phyloP scores from a whole-genome alignment of 2,329 filamentous ascomycete species.

The Aspergillus neoniger region DNA sequence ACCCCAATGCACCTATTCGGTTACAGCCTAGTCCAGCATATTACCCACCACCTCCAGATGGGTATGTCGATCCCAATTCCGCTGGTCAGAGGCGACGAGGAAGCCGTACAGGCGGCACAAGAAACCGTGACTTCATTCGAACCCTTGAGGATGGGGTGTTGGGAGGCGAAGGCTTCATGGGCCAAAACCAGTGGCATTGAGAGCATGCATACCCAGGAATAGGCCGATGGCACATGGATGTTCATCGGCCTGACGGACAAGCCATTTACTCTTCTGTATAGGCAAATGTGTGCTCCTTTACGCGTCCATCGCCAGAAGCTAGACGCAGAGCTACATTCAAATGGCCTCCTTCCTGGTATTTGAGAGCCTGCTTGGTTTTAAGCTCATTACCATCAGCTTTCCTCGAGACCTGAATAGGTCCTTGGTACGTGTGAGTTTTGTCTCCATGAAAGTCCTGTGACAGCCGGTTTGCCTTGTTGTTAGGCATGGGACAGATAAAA shows the following conservation, averaged over 20 bases:
- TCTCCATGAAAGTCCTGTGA: neutral
- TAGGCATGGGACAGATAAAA: neutral
- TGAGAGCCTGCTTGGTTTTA: slow-evolving; percentile 21
- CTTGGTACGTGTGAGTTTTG: neutral
- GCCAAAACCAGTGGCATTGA: slow-evolving; percentile 72
- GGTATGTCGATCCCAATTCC: slow-evolving; percentile 67
- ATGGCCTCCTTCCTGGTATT: slow-evolving; percentile 16
- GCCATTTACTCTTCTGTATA: slow-evolving; percentile 15
- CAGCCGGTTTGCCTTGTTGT: neutral
- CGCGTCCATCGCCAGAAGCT: slow-evolving; percentile 16
- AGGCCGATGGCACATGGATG: slow-evolving; percentile 10
- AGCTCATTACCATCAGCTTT: slow-evolving; percentile 13
- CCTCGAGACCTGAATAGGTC: neutral
- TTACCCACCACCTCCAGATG: slow-evolving; percentile 89
- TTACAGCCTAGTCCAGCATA: slow-evolving; percentile 95
- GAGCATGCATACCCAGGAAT: neutral
- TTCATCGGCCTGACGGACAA: slow-evolving; percentile 19
- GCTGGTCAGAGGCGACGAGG: slow-evolving; percentile 71
- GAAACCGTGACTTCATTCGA: slow-evolving; percentile 85
- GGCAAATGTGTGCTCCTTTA: slow-evolving; percentile 18
- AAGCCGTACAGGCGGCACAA: slow-evolving; percentile 62
- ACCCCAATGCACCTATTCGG: slow-evolving; percentile 90
- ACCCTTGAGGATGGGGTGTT: slow-evolving; percentile 92
- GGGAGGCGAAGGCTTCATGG: slow-evolving; percentile 81
- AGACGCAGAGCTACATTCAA: slow-evolving; percentile 18